Percentiles rank a stretch among this genome's conserved stretches.
phyloP scores from a whole-genome alignment of 2,329 filamentous ascomycete species.

The Lachnum nothofagi region DNA sequence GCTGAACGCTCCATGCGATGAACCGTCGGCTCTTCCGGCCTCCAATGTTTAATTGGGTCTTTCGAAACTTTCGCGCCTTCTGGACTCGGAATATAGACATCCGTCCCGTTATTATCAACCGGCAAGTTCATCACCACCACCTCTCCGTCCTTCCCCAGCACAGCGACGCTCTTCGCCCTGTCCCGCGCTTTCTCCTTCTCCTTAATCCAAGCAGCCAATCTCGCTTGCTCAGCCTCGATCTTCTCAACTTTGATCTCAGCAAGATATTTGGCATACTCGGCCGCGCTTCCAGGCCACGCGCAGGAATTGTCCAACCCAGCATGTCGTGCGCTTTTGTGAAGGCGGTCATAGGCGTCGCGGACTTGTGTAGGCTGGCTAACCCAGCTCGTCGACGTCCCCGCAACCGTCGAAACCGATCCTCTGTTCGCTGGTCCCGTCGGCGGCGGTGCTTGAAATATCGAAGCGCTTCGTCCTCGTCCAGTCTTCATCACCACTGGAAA shows the following conservation, averaged over 20 bases:
- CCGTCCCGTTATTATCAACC: not conserved
- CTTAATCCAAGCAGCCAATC: not conserved
- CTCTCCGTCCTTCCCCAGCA: not conserved
- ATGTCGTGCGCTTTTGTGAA: constrained; percentile 8
- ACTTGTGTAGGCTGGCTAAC: constrained; percentile 1
- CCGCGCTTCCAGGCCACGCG: constrained; percentile 4
- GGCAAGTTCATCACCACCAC: not conserved
- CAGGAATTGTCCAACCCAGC: constrained; percentile 5
- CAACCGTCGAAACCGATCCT: not conserved
- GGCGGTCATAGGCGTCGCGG: constrained; percentile 7
- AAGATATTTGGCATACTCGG: constrained; percentile 3
- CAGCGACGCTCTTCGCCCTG: not conserved
- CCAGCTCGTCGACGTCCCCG: constrained; percentile 1
- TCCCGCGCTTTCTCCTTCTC: not conserved
- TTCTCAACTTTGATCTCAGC: not conserved
- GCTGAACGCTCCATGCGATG: not conserved
- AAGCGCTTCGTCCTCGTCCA: no score
- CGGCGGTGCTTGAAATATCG: not conserved
- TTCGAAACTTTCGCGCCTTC: not conserved
- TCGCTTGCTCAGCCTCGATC: not conserved
- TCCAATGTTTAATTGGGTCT: not conserved
- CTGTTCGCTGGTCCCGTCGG: not conserved
- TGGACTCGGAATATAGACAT: constrained; percentile 1
- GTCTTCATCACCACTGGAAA: no score
- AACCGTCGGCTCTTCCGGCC: not conserved